Evolutionary conservation across 2,329 filamentous ascomycete genomes (phyloP), one percentile per base, ranked within the genome.

Genomic region (Pyrenochaeta sp.): DNA sequence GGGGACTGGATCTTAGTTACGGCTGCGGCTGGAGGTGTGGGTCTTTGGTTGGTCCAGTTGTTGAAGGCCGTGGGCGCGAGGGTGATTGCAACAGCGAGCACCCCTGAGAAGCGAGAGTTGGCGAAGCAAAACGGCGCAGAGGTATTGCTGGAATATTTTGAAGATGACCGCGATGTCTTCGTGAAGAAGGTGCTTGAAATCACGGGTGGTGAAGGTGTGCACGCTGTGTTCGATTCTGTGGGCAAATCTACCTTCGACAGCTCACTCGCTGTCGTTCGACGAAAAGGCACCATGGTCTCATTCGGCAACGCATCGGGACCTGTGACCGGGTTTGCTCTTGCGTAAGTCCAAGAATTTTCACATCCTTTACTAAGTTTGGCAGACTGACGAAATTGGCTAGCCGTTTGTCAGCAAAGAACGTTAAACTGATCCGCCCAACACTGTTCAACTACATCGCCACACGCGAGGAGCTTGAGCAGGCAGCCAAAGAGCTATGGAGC

Each of bases 1-100:
- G 90, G 88, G 1, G 91, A 96, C 63, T 95, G 90, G 87, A 83
- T 92, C 0, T 84, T 97, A 2, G 86, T 97, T 14, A 91, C 95
- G 65, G 92, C 92, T 0, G 92, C 92, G 0, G 92, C 92, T 0
- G 92, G 92, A 14, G 92, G 92, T 14, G 90, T 92, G 2, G 74
- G 74, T 0, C 78, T 89, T 37, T 84, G 90, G 76, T 82, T 97
- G 23, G 87, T 86, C 33, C 91, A 96, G 81, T 78, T 96, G 62
- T 78, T 96, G 35, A 85, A 83, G 61, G 80, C 83, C 0, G 80
- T 92, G 2, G 92, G 91, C 1, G 92, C 90, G 11, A 86, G 85
- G 63, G 86, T 89, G 18, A 95, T 97, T 67, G 92, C 88, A 1
- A 94, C 91, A 3, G 91, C 91, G 0, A 88, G 87, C 42, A 89